Base-by-base conservation (phyloP, 495 filamentous ascomycete genomes). In the Neurospora sp. region DNA sequence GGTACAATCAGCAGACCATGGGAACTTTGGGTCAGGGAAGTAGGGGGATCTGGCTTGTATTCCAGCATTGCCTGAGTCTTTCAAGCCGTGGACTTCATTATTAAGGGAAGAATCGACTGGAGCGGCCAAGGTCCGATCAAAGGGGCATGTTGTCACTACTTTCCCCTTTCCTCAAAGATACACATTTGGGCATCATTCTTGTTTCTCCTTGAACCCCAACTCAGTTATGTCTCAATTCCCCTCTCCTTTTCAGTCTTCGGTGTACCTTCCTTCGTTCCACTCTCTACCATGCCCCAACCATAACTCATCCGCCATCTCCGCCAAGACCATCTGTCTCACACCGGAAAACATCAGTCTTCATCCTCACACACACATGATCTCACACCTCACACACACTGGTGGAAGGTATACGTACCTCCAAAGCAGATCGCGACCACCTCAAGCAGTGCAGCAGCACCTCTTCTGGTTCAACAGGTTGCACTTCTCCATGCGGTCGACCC, bases 21-120 rank as follows among this genome's bases (percentile, higher is more conserved):
- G 85, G 72, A 71, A 14, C 72, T 86, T 2, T 87, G 85, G 85
- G 69, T 78, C 8, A 78, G 78, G 41, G 84, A 87, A 71, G 82
- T 86, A 5, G 75, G 81, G 74, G 77, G 71, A 2, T 74, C 75
- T n/a, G 69, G 69, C 7, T 62, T 85, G 59, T 85, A 85, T 73
- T 71, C 40, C 12, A 79, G 77, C 37, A 54, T 38, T 46, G 73
- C 70, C 37, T 76, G 23, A 10, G 2, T 37, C n/a, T 7, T 42
- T 12, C 39, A n/a, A n/a, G 6, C 3, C 38, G 27, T 46, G 44
- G n/a, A 46, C 16, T n/a, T 46, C 3, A n/a, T 8, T 10, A 27
- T 5, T 37, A 69, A 16, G 16, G 12, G 23, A 40, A 62, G n/a
- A 23, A n/a, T 12, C 12, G 9, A 27, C 44, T 10, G 44, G n/a